phyloP scores from a whole-genome alignment of 495 filamentous ascomycete genomes.

The Xylaria scruposa region DNA sequence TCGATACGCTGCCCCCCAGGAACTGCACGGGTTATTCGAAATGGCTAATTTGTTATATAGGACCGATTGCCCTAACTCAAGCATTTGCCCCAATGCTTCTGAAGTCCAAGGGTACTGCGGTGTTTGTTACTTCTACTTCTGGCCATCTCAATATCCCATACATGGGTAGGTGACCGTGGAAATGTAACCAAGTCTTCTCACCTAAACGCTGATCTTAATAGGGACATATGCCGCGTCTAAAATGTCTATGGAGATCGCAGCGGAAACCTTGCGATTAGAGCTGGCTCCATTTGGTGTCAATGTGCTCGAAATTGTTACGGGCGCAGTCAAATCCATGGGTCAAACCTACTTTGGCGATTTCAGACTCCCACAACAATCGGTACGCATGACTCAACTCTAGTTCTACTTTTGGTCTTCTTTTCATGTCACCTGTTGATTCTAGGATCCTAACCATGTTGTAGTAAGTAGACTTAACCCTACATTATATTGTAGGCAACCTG shows the following conservation, averaged over 20 bases:
- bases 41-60: background rate
- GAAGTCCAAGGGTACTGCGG: slow-evolving; percentile 50
- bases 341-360: slow-evolving; percentile 30
- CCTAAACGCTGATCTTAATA: slow-evolving; percentile 15
- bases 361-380: slow-evolving; percentile 26
- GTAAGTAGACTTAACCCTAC: background rate
- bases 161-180: slow-evolving; percentile 35
- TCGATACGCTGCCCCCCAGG: slow-evolving; percentile 26
- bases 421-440: background rate
- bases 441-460: background rate
- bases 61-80: slow-evolving; percentile 44
- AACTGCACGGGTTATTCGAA: no score
- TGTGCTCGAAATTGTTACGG: slow-evolving; percentile 43
- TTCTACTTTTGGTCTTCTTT: background rate
- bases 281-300: slow-evolving; percentile 48
- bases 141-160: slow-evolving; percentile 50
- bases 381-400: background rate
- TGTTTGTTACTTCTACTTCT: slow-evolving; percentile 55
- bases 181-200: slow-evolving; percentile 18
- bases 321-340: slow-evolving; percentile 31
- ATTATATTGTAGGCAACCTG: background rate
- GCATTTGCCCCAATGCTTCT: slow-evolving; percentile 53
- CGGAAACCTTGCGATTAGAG: slow-evolving; percentile 50
- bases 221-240: slow-evolving; percentile 49
- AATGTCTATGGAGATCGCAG: slow-evolving; percentile 37